These are phyloP conservation scores for Gastrolobium villosum DNA, from an alignment of 306 rosid species.

Conservation along the genomic window DNA sequence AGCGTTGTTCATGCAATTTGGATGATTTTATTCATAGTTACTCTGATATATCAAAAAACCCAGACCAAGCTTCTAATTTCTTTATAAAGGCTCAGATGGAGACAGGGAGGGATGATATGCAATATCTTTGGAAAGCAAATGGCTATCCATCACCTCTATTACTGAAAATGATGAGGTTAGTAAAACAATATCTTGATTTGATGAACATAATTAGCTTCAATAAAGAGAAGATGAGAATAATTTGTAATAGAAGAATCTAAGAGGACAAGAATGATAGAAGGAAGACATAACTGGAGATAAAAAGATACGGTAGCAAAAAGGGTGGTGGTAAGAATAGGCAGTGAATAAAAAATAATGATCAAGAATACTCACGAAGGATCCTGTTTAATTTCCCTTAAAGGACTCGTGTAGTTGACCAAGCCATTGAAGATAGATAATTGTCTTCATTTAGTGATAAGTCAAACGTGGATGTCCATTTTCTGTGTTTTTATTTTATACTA, in stretches of 20 bases:
- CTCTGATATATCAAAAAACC: conserved; percentile 45
- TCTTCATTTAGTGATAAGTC: conserved; percentile 25
- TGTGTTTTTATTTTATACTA: conserved; percentile 14
- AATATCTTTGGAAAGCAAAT: conserved; percentile 59
- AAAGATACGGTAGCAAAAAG: not conserved
- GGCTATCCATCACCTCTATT: conserved; percentile 61
- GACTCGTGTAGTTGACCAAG: not conserved
- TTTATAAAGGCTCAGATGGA: conserved; percentile 44
- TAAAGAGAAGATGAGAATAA: conserved; percentile 18
- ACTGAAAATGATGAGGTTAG: conserved; percentile 78
- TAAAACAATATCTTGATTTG: conserved; percentile 22
- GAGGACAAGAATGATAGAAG: not conserved
- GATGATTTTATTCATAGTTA: conserved; percentile 62
- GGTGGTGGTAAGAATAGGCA: not conserved
- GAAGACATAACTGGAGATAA: not conserved
- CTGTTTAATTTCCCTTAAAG: conserved; percentile 31
- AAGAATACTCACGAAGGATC: not conserved
- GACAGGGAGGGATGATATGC: conserved; percentile 44
- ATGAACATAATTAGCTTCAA: not conserved
- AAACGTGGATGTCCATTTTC: not conserved
- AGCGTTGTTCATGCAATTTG: conserved; percentile 76
- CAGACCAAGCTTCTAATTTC: conserved; percentile 37
- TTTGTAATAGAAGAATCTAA: conserved; percentile 3
- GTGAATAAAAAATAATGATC: not conserved
- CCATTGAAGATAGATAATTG: conserved; percentile 18